Percentiles rank a stretch among this genome's conserved stretches.
Conservation (phyloP, 2,329 filamentous ascomycete species). For the Stenocarpella maydis region DNA sequence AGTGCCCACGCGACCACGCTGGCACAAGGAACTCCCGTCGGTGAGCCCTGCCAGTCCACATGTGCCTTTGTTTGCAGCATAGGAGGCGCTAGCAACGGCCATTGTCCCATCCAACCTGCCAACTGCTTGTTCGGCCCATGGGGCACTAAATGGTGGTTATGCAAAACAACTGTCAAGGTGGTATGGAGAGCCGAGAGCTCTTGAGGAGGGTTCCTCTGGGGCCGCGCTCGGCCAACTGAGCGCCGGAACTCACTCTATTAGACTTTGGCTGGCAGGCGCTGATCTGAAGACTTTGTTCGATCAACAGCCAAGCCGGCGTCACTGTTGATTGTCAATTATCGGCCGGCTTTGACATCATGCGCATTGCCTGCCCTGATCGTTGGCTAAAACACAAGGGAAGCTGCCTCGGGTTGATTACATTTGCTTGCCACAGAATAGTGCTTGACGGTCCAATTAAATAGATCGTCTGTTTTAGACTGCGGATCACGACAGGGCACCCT, state of each 20-base stretch:
- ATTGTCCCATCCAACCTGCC: conserved; percentile 24
- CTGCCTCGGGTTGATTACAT: neutral
- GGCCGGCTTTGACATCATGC: conserved; percentile 18
- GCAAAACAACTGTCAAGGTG: conserved; percentile 1
- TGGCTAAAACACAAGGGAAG: neutral
- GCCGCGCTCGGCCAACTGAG: conserved; percentile 1
- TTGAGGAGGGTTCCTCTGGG: neutral
- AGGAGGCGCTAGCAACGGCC: conserved; percentile 17
- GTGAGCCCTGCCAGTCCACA: conserved; percentile 24
- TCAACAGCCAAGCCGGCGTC: conserved; percentile 25
- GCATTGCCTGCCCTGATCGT: neutral
- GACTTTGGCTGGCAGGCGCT: neutral
- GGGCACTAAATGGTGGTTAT: conserved; percentile 13
- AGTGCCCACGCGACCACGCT: conserved; percentile 5
- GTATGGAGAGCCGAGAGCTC: conserved; percentile 5
- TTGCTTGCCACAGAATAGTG: neutral
- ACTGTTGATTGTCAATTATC: conserved; percentile 11
- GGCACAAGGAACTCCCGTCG: conserved; percentile 32
- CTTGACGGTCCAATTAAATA: conserved; percentile 9
- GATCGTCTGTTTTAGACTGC: conserved; percentile 11
- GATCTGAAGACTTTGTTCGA: too few species aligned
- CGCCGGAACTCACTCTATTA: neutral
- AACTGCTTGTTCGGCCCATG: neutral
- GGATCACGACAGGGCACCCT: conserved; percentile 12
- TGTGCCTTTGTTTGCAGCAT: conserved; percentile 21